Evolutionary conservation across 371 early-diverging fungal genomes (phyloP).

Genomic region (Actinomortierella ambigua): DNA sequence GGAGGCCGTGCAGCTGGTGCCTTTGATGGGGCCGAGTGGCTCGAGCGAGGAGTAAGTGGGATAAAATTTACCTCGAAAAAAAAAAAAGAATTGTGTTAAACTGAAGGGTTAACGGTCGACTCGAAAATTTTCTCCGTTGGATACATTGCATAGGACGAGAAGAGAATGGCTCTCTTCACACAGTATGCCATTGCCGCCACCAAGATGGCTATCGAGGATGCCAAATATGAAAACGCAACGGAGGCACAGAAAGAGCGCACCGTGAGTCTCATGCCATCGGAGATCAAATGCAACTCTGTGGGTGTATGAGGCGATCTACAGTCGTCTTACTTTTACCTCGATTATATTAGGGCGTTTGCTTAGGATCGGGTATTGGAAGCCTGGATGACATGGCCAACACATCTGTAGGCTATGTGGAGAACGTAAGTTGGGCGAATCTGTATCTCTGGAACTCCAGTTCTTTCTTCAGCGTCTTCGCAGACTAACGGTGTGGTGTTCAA

Average conservation of each 20-base stretch:
- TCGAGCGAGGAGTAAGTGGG: slow-evolving; percentile 66
- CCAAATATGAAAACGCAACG: slow-evolving; percentile 67
- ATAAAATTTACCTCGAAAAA: too few relatives aligned
- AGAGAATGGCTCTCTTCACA: slow-evolving; percentile 82
- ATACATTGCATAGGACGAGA: slow-evolving; percentile 78
- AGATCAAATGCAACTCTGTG: too few relatives aligned
- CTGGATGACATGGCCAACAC: slow-evolving; percentile 81
- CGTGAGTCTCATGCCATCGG: too few relatives aligned
- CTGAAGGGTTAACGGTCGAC: too few relatives aligned
- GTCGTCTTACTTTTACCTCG: slow-evolving; percentile 5
- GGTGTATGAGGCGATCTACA: not conserved
- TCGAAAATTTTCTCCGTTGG: too few relatives aligned
- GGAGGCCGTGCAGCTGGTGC: slow-evolving; percentile 57
- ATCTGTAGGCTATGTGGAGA: slow-evolving; percentile 54
- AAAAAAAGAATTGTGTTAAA: too few relatives aligned
- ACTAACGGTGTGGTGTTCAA: not conserved
- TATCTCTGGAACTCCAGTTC: not conserved
- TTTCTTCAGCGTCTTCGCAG: not conserved
- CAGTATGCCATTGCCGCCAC: slow-evolving; percentile 90
- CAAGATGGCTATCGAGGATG: slow-evolving; percentile 84
- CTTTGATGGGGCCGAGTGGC: slow-evolving; percentile 75
- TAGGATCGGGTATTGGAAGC: slow-evolving; percentile 93
- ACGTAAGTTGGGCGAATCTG: slow-evolving; percentile 46
- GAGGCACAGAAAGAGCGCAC: slow-evolving; percentile 59
- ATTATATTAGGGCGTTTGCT: slow-evolving; percentile 75